Evolutionary conservation across 2,329 filamentous ascomycete genomes (phyloP).

Genomic region (Ophiostoma perfectum): DNA sequence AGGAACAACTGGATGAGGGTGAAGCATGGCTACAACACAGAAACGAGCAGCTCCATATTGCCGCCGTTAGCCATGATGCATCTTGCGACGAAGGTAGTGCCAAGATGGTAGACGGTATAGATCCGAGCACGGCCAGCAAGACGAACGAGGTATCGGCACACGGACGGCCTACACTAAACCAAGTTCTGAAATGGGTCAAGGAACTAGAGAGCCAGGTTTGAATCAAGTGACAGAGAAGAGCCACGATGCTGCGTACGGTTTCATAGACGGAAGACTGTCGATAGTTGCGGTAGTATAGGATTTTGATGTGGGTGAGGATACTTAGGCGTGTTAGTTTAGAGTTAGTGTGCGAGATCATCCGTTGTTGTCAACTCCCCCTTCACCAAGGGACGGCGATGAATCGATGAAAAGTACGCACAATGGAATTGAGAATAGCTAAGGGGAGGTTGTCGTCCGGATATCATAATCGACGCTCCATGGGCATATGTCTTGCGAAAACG

Average conservation of each 20-base stretch:
- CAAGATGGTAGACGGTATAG: background rate
- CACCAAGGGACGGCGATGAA: too few species aligned
- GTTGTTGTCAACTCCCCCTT: too few species aligned
- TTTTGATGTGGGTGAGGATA: background rate
- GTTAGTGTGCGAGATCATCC: background rate
- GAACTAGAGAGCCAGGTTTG: background rate
- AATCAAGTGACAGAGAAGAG: background rate
- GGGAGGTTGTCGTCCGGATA: too few species aligned
- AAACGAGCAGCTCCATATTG: background rate
- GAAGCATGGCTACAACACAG: constrained; percentile 15
- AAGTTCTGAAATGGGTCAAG: constrained; percentile 13
- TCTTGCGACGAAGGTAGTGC: background rate
- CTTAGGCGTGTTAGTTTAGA: background rate
- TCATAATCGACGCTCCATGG: too few species aligned
- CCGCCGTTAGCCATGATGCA: too few species aligned
- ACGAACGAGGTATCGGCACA: background rate
- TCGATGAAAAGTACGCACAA: too few species aligned
- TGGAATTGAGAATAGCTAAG: too few species aligned
- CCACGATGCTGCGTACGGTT: background rate
- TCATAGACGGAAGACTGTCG: background rate
- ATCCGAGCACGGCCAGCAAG: background rate
- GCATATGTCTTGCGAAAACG: too few species aligned
- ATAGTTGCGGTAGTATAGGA: background rate
- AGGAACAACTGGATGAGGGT: constrained; percentile 16
- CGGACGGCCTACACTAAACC: constrained; percentile 19